Conservation (phyloP, 2,329 filamentous ascomycete species). For the Setomelanomma holmii region DNA sequence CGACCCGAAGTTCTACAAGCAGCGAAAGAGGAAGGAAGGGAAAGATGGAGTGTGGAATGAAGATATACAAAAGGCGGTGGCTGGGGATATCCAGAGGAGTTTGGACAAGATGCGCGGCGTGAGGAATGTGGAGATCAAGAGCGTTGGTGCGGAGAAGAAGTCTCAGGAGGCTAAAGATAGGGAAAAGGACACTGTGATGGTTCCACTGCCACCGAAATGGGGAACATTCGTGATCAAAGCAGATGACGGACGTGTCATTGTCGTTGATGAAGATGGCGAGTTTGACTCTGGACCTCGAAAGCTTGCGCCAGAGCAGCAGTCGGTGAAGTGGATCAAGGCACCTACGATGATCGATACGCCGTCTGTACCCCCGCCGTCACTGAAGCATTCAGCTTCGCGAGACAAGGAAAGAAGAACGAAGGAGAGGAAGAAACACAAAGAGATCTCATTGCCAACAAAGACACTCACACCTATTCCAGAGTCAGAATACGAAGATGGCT, state of each 20-base stretch:
- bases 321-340: constrained; percentile 15
- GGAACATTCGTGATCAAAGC: constrained; percentile 34
- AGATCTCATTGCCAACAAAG: not conserved
- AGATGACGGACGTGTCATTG: constrained; percentile 31
- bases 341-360: constrained; percentile 1
- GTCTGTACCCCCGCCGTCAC: not conserved
- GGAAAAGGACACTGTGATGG: constrained; percentile 17
- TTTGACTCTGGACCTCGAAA: constrained; percentile 31
- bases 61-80: constrained; percentile 27
- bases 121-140: constrained; percentile 12
- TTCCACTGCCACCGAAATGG: constrained; percentile 26
- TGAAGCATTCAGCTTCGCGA: not conserved
- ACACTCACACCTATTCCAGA: constrained; percentile 17
- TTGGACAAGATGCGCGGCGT: constrained; percentile 18
- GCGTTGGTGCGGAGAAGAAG: not conserved
- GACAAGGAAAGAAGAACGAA: not conserved
- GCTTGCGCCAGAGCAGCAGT: constrained; percentile 2
- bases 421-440: constrained; percentile 2
- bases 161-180: not conserved
- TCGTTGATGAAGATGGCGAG: constrained; percentile 35
- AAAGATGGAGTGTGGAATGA: constrained; percentile 21
- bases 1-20: constrained; percentile 22
- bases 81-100: constrained; percentile 29
- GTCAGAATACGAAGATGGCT: constrained; percentile 15
- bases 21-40: constrained; percentile 9